phyloP scores from a whole-genome alignment of 768 basidiomycete genomes.

The Hygrocybe punicea region DNA sequence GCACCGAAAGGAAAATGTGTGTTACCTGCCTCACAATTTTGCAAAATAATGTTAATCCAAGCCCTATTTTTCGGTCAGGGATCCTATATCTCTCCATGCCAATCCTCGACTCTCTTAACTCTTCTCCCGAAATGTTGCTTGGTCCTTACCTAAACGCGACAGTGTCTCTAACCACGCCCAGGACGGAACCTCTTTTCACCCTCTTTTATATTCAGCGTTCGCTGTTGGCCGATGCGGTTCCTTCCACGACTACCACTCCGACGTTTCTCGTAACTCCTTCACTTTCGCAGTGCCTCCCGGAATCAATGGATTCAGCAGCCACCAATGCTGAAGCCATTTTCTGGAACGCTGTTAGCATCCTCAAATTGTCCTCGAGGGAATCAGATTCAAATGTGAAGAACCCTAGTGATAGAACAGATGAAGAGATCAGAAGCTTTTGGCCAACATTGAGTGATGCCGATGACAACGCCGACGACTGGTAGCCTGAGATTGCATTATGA shows the following conservation, averaged over 20 bases:
- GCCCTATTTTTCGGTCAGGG: constrained; percentile 38
- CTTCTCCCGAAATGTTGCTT: constrained; percentile 42
- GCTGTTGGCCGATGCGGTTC: not conserved
- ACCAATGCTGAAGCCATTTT: constrained; percentile 56
- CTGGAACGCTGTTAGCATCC: constrained; percentile 39
- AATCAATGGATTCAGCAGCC: constrained; percentile 56
- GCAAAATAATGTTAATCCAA: constrained; percentile 4
- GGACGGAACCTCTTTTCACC: constrained; percentile 46
- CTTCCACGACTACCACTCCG: constrained; percentile 31
- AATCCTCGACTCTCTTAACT: constrained; percentile 7
- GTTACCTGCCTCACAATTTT: constrained; percentile 23
- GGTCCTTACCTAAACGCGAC: constrained; percentile 56
- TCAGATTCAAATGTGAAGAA: not conserved
- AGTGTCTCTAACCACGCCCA: constrained; percentile 30
- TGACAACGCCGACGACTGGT: constrained; percentile 15
- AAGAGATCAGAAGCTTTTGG: constrained; percentile 34
- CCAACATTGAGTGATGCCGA: constrained; percentile 37
- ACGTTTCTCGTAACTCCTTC: constrained; percentile 24
- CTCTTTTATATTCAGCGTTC: constrained; percentile 53
- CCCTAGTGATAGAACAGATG: too few relatives aligned
- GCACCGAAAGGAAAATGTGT: constrained; percentile 71
- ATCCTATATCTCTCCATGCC: constrained; percentile 56
- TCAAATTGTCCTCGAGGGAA: constrained; percentile 14
- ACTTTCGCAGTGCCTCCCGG: constrained; percentile 40
- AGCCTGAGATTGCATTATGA: too few relatives aligned